Evolutionary conservation across 2,329 filamentous ascomycete genomes (phyloP).

Genomic region (Fusarium heterosporum): DNA sequence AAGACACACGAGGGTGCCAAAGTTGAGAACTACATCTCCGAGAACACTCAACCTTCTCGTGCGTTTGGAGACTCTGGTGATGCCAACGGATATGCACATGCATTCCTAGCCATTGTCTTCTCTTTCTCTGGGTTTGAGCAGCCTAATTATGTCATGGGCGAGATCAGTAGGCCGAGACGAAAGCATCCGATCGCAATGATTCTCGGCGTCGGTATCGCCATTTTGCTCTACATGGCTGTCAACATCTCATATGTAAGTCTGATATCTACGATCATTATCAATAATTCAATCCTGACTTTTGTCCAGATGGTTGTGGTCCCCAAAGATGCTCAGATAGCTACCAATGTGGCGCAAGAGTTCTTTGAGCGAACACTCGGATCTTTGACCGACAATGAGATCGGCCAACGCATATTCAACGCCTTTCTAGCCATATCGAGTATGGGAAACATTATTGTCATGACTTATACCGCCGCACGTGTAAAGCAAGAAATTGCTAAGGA

Average conservation of each 20-base stretch:
- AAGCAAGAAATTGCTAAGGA: constrained; percentile 72
- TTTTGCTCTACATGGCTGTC: constrained; percentile 52
- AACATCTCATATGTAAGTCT: constrained; percentile 53
- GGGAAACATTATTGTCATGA: constrained; percentile 68
- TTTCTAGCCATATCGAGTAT: constrained; percentile 66
- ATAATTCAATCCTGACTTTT: neutral
- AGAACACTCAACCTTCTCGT: constrained; percentile 45
- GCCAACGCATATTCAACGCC: constrained; percentile 57
- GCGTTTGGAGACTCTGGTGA: constrained; percentile 44
- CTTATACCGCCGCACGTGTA: constrained; percentile 65
- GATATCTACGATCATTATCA: accelerated
- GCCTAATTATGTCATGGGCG: constrained; percentile 54
- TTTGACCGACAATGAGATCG: constrained; percentile 45
- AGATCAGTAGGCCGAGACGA: constrained; percentile 49
- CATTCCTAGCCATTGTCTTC: constrained; percentile 59
- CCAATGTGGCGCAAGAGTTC: constrained; percentile 50
- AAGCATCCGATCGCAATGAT: constrained; percentile 51
- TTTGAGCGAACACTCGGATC: constrained; percentile 51
- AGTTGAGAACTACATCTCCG: constrained; percentile 42
- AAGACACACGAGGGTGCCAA: constrained; percentile 14
- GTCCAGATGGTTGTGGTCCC: constrained; percentile 54
- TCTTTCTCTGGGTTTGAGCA: constrained; percentile 54
- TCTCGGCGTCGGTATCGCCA: constrained; percentile 47
- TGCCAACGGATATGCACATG: constrained; percentile 52
- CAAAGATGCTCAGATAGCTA: constrained; percentile 13